Evolutionary conservation across 768 basidiomycete species (phyloP), one percentile per base, ranked within the genome.

Genomic region (Boletus pseudopeckii): DNA sequence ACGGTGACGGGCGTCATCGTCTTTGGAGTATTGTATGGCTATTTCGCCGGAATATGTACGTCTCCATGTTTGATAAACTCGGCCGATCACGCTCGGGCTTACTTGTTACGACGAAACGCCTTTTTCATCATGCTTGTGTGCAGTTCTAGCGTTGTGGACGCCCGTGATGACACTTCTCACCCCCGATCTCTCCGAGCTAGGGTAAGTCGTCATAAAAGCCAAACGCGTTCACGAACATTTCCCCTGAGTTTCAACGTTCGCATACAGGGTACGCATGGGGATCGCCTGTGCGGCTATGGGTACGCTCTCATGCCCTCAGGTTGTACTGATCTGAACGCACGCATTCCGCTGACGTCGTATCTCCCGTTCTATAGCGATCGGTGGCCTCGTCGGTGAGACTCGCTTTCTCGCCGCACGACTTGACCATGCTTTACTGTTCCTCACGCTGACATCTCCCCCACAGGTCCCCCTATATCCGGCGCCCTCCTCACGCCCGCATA

Each of bases 401-500:
- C 45, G 8, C 13, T 11, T 32, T 20, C 28, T 7, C 28, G 28
- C 7, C 28, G 28, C 7, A 28, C 28, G 7, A 28, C 28, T 28
- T 7, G 28, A 28, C 26, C 28, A 28, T 28, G 28, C 8, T 28
- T 28, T 2, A 28, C 10, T 18, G 30, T 14, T n/a, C 24, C 45
- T 26, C 30, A 28, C 20, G 7, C 37, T 40, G 15, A 24, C 14
- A 1, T n/a, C n/a, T n/a, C 43, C 36, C 5, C 4, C 3, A 1
- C 22, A 61, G 82, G 83, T 10, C 78, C 81, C 0, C 84, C 84
- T 1, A 78, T 85, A 52, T 77, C 77, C 33, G 84, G 84, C 0
- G 77, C 81, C 5, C 67, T 85, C 26, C 74, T 86, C 7, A 76
- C 80, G 0, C 56, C 71, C 8, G 64, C 72, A 0, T 83, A 78